A percentile compares a stretch with the other conserved stretches of the same genome.
phyloP scores from a whole-genome alignment of 108 stramenopile species.

The Cyclotella atomus region DNA sequence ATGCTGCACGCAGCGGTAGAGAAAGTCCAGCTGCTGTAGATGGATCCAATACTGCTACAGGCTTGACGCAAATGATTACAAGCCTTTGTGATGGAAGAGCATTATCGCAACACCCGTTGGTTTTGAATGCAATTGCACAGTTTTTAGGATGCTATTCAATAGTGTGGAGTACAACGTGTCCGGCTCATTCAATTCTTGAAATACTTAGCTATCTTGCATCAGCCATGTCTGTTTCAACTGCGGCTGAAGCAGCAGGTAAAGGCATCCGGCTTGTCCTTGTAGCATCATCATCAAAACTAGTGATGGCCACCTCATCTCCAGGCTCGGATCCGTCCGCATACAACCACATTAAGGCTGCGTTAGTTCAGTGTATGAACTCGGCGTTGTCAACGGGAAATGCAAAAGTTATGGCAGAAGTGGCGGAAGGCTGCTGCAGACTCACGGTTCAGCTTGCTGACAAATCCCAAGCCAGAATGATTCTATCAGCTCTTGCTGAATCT shows the following conservation, averaged over 20 bases:
- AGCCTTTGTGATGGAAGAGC: constrained; percentile 17
- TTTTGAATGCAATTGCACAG: constrained; percentile 37
- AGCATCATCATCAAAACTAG: constrained; percentile 11
- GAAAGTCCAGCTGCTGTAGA: constrained; percentile 39
- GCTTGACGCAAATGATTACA: constrained; percentile 42
- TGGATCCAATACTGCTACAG: constrained; percentile 32
- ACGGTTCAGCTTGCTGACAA: constrained; percentile 41
- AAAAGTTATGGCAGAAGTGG: constrained; percentile 53
- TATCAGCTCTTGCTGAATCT: constrained; percentile 30
- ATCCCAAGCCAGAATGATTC: constrained; percentile 8
- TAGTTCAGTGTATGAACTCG: constrained; percentile 48
- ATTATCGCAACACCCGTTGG: constrained; percentile 26
- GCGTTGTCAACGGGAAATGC: constrained; percentile 45
- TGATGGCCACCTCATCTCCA: constrained; percentile 26
- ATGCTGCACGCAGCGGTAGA: constrained; percentile 15
- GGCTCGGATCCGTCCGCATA: constrained; percentile 9
- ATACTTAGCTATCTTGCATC: constrained; percentile 40
- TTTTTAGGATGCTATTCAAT: constrained; percentile 58
- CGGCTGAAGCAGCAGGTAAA: constrained; percentile 28
- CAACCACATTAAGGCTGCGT: constrained; percentile 13
- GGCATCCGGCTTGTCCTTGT: constrained; percentile 13
- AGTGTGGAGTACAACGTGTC: constrained; percentile 51
- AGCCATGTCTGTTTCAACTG: constrained; percentile 6
- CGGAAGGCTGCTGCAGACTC: constrained; percentile 57
- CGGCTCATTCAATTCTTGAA: constrained; percentile 44